Conservation (phyloP, 2,329 filamentous ascomycete genomes). For the Alternaria infectoria region DNA sequence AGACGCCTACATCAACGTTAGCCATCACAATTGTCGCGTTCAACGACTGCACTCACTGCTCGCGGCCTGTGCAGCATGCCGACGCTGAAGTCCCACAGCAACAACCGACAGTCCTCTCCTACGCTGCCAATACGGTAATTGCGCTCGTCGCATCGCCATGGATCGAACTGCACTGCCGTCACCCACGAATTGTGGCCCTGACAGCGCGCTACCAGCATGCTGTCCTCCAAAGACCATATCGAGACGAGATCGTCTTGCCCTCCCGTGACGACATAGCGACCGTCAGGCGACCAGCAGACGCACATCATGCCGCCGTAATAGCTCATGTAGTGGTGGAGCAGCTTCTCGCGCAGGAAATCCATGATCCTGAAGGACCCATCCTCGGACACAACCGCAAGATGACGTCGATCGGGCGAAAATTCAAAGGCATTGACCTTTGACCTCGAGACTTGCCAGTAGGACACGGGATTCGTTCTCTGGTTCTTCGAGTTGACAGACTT, state of each 20-base stretch:
- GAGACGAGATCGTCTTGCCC: constrained; percentile 96
- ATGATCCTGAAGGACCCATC: constrained; percentile 89
- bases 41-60: constrained; percentile 59
- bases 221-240: constrained; percentile 90
- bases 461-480: constrained; percentile 90
- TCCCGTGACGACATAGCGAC: constrained; percentile 92
- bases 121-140: constrained; percentile 97
- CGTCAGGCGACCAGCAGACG: constrained; percentile 97
- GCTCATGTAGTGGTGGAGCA: constrained; percentile 85
- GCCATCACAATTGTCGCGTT: background rate
- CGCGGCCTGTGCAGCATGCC: constrained; percentile 95
- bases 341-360: constrained; percentile 89
- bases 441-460: constrained; percentile 90
- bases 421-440: constrained; percentile 89
- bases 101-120: constrained; percentile 86
- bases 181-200: constrained; percentile 98
- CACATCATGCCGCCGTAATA: constrained; percentile 95
- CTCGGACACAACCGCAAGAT: constrained; percentile 89
- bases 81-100: constrained; percentile 97
- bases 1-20: constrained; percentile 52
- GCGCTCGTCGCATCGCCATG: constrained; percentile 93
- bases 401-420: constrained; percentile 87
- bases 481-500: constrained; percentile 95
- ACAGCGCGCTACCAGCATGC: constrained; percentile 84
- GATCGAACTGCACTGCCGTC: constrained; percentile 89